phyloP scores from a whole-genome alignment of 2,329 filamentous ascomycete genomes.

The Sclerotinia borealis region DNA sequence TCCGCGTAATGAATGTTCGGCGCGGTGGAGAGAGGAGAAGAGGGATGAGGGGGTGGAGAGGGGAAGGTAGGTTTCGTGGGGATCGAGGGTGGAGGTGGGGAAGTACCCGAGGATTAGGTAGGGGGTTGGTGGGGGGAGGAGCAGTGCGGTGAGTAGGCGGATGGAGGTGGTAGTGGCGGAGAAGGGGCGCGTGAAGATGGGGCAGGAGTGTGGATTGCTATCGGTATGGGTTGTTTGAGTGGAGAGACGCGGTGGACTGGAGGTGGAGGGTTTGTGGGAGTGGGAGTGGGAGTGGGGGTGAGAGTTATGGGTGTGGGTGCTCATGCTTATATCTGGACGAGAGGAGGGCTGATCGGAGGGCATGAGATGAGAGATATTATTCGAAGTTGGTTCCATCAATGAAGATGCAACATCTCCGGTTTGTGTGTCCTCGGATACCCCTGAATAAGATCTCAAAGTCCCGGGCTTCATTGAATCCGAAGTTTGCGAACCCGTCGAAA shows the following conservation, averaged over 20 bases:
- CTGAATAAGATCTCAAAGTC: background rate
- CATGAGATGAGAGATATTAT: background rate
- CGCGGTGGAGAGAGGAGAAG: background rate
- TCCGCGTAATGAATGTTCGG: background rate
- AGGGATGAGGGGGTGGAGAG: background rate
- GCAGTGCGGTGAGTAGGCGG: background rate
- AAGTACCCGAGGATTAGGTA: slow-evolving; percentile 5
- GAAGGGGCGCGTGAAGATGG: background rate
- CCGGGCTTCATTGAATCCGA: no score
- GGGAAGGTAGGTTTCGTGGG: background rate
- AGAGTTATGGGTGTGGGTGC: background rate
- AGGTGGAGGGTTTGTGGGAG: no score
- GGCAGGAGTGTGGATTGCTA: no score
- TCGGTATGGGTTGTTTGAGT: no score
- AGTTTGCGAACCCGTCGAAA: background rate
- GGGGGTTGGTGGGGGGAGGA: background rate
- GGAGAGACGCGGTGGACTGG: no score
- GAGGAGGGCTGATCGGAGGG: background rate
- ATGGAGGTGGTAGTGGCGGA: background rate
- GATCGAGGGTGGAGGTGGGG: background rate
- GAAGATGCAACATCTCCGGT: background rate
- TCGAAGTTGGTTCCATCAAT: background rate
- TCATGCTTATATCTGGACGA: background rate
- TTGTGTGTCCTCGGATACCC: background rate
- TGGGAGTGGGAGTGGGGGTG: background rate